Conservation (phyloP, 2,329 filamentous ascomycete genomes). For the Fusarium floridanum region DNA sequence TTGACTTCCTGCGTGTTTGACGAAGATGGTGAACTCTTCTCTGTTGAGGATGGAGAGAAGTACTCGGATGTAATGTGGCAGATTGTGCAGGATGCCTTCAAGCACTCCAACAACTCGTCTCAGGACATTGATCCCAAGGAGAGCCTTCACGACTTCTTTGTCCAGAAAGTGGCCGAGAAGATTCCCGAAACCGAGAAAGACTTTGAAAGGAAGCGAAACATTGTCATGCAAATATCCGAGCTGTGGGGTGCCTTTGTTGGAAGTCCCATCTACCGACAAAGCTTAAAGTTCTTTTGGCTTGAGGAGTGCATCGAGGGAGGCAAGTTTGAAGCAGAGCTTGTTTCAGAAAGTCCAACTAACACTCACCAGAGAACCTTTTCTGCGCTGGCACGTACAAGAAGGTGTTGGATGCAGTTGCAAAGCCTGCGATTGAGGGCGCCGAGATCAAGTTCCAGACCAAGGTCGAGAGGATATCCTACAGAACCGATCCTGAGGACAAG, state of each 20-base stretch:
- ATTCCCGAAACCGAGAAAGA: constrained; percentile 60
- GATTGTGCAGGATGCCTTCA: constrained; percentile 76
- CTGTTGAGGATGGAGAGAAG: constrained; percentile 58
- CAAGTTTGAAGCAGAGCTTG: constrained; percentile 46
- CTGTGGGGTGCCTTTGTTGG: constrained; percentile 81
- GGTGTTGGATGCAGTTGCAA: constrained; percentile 69
- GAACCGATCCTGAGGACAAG: constrained; percentile 46
- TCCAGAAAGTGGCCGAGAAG: constrained; percentile 58
- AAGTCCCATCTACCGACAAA: constrained; percentile 72
- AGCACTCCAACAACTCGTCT: constrained; percentile 70
- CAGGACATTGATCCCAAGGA: constrained; percentile 60
- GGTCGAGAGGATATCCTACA: constrained; percentile 59
- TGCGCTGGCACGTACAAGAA: constrained; percentile 71
- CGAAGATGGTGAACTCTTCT: constrained; percentile 65
- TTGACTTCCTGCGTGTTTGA: constrained; percentile 68
- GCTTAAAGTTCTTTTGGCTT: constrained; percentile 81
- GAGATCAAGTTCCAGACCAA: constrained; percentile 65
- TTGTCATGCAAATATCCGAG: constrained; percentile 67
- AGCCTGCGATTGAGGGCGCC: constrained; percentile 67
- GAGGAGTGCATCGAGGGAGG: constrained; percentile 83
- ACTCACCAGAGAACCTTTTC: constrained; percentile 67
- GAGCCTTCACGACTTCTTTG: constrained; percentile 69
- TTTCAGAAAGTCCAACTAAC: neutral
- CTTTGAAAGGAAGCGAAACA: constrained; percentile 56
- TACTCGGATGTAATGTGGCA: constrained; percentile 73